A percentile compares a stretch with the other conserved stretches of the same genome.
These are phyloP conservation scores for Lyophyllum shimeji DNA, from an alignment of 768 basidiomycete species.

Conservation along the genomic window DNA sequence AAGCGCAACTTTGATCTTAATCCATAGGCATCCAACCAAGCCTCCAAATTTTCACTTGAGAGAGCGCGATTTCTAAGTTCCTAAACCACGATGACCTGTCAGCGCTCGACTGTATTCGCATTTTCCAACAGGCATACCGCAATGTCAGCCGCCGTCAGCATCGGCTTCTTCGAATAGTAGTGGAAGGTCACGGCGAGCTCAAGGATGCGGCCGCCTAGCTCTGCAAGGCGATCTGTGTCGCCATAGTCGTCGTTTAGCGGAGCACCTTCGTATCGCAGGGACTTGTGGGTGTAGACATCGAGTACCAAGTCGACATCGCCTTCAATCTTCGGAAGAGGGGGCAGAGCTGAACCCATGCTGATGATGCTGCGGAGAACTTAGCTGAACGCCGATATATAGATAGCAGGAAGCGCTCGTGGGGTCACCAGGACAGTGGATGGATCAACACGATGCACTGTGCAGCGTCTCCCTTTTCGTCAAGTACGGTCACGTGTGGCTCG, in stretches of 20 bases:
- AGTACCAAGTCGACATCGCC: slow-evolving; percentile 54
- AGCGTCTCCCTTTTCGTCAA: too few species aligned
- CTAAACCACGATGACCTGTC: slow-evolving; percentile 15
- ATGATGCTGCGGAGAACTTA: slow-evolving; percentile 3
- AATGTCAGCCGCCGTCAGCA: slow-evolving; percentile 40
- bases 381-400: slow-evolving; percentile 14
- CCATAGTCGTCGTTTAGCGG: slow-evolving; percentile 49
- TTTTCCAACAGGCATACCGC: slow-evolving; percentile 31
- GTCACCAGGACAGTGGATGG: slow-evolving; percentile 3
- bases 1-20: slow-evolving; percentile 55
- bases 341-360: slow-evolving; percentile 28
- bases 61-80: slow-evolving; percentile 28
- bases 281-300: slow-evolving; percentile 55
- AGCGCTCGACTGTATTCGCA: slow-evolving; percentile 2
- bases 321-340: slow-evolving; percentile 55
- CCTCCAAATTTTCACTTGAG: slow-evolving; percentile 37
- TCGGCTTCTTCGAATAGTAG: slow-evolving; percentile 45
- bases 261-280: slow-evolving; percentile 29
- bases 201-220: slow-evolving; percentile 54
- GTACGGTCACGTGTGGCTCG: slow-evolving; percentile 17
- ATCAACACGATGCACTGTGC: neutral
- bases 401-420: neutral
- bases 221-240: slow-evolving; percentile 57
- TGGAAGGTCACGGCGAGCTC: slow-evolving; percentile 51
- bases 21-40: slow-evolving; percentile 52